phyloP scores from a whole-genome alignment of 2,329 filamentous ascomycete genomes.

The Talaromyces sp. region DNA sequence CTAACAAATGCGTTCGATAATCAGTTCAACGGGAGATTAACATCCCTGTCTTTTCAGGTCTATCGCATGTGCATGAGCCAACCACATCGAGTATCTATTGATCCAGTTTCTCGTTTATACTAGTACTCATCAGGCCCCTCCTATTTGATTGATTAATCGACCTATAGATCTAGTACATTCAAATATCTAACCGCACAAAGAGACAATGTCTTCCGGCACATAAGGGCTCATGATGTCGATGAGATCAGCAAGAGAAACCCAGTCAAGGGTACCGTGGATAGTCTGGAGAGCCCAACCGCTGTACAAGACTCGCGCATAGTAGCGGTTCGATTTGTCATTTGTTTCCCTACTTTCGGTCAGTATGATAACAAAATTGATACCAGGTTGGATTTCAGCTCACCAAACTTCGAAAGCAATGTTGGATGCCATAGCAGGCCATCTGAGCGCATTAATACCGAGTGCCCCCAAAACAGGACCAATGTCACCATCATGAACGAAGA shows the following conservation, averaged over 20 bases:
- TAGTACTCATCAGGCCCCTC: too few species aligned
- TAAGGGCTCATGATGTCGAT: slow-evolving; percentile 20
- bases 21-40: too few species aligned
- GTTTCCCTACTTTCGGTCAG: slow-evolving; percentile 23
- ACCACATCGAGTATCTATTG: too few species aligned
- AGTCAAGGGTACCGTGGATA: slow-evolving; percentile 23
- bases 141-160: neutral
- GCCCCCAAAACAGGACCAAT: slow-evolving; percentile 36
- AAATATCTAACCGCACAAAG: slow-evolving; percentile 20
- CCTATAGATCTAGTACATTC: neutral
- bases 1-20: too few species aligned
- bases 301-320: slow-evolving; percentile 30
- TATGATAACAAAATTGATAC: neutral
- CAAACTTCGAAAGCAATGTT: slow-evolving; percentile 41
- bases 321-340: slow-evolving; percentile 9
- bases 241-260: slow-evolving; percentile 21
- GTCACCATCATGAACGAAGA: slow-evolving; percentile 40
- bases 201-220: slow-evolving; percentile 24
- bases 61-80: too few species aligned
- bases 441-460: slow-evolving; percentile 33
- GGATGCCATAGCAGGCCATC: slow-evolving; percentile 41
- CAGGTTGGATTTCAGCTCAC: slow-evolving; percentile 21
- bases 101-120: too few species aligned
- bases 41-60: too few species aligned
- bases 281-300: slow-evolving; percentile 24